Base-by-base conservation (phyloP, 352 stramenopile genomes). In the Phytopythium helicoides region DNA sequence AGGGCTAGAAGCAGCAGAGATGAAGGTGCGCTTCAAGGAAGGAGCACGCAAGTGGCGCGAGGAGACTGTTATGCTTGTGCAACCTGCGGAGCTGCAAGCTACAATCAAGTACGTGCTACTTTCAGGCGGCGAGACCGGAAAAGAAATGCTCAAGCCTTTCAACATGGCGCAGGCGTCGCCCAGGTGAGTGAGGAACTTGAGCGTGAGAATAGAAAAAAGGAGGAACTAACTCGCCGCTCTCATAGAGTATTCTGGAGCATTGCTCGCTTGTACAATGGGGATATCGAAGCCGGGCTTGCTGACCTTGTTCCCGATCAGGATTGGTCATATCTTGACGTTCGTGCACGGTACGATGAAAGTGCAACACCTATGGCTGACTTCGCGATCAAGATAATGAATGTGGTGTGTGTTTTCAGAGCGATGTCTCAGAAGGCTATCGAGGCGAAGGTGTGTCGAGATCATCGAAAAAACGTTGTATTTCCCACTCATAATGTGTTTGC, bases 71-170 rank as follows among this genome's bases (percentile, higher is more conserved):
- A 71, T 68, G 53, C 45, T 92, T 40, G 56, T 95, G 15, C 77
- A 89, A 54, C 67, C 62, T 3, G 50, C 81, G 8, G 83, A 92
- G 51, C 52, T 95, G 22, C 75, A 78, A 21, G 81, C 83, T 0
- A 73, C 81, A 50, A 52, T 95, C 56, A 91, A 95, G 54, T 94
- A 94, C 58, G 81, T 94, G 18, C 62, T 94, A 44, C 57, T 94
- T 26, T 90, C 80, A 25, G 76, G 79, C 8, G 83, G 81, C 10
- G 86, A 93, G 48, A 89, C 81, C 23, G 83, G 82, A 1, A 70
- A 67, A 18, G 86, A 95, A 52, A 94, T 94, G 86, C 78, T 95
- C 50, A 95, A 95, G 66, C 83, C 83, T 8, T 95, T 95, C 53
- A 95, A 95, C 56, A 95, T 95, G 86, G 86, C 86, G 1, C 83